Base-by-base conservation (phyloP, 176 grass and related monocot species). In the Cenchrus fungigraminus region DNA sequence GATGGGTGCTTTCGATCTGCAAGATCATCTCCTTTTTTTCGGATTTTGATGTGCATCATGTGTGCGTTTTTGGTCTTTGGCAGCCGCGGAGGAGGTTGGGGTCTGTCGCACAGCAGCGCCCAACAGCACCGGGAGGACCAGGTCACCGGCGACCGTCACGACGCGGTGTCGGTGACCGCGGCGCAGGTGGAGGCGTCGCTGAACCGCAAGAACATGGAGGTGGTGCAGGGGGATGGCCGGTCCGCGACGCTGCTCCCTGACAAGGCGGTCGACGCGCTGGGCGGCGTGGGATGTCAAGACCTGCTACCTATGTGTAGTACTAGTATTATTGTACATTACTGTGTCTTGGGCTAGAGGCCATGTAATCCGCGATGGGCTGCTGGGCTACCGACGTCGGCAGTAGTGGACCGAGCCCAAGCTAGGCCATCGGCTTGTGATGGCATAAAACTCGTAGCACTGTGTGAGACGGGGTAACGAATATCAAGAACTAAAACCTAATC, bases 171-270 rank as follows among this genome's bases (percentile, higher is more conserved):
- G 25, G 25, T 25, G 25, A 25, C 25, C 25, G 25, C 4, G 28
- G 82, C 20, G 44, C 88, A 42, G 71, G 83, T 82, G 83, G 78
- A 89, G 88, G 25, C 25, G 25, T 25, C 25, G 25, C 25, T 25
- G 25, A 89, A 89, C 88, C 7, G 78, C 46, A 82, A 89, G 83
- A 89, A 89, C 71, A 77, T 76, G 7, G 82, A 76, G n/a, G 20
- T 78, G 19, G 6, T 50, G 2, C 10, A 42, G 63, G 49, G 8
- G 12, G 50, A 3, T 6, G 50, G 1, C 5, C 11, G 20, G 32
- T 54, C 66, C 2, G 80, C 32, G 28, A 46, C 73, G 57, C 67
- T 88, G 74, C 12, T 84, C 16, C 46, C 71, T 5, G 63, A 73
- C 3, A 81, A 88, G 12, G 0, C 5, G 2, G 19, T 37, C 13